Conservation (phyloP, 495 filamentous ascomycete species). For the Talaromyces thailandensis region DNA sequence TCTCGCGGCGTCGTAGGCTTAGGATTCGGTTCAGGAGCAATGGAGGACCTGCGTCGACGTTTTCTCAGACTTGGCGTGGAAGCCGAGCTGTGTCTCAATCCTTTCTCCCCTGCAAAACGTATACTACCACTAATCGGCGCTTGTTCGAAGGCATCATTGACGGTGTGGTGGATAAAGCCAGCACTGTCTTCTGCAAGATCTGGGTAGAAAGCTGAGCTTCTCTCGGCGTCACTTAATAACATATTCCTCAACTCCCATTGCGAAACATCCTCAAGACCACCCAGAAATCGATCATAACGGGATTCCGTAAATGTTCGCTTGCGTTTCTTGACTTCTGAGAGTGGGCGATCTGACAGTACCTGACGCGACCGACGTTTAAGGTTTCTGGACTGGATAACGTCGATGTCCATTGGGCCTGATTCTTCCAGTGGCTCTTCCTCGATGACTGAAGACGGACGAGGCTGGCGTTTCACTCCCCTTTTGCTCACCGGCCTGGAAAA, state of each 20-base stretch:
- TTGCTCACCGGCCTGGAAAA: conserved; percentile 14
- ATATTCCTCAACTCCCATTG: conserved; percentile 1
- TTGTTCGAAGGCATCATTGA: conserved; percentile 21
- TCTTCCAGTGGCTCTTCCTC: neutral
- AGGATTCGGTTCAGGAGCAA: neutral
- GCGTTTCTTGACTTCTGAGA: neutral
- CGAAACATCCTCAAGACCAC: neutral
- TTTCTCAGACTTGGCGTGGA: neutral
- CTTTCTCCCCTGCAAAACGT: conserved; percentile 23
- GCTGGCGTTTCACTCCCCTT: neutral
- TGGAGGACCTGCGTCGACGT: neutral
- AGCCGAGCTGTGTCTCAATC: neutral
- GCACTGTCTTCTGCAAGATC: conserved; percentile 5
- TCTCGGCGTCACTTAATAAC: neutral
- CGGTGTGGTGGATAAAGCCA: conserved; percentile 27
- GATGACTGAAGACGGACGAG: neutral
- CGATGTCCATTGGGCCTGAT: neutral
- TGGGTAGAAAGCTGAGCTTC: neutral
- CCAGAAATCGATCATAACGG: neutral
- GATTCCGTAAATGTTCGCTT: neutral
- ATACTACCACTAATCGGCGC: conserved; percentile 23
- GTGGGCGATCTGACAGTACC: neutral
- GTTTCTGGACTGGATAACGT: neutral
- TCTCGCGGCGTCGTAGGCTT: neutral
- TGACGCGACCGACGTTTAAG: neutral